These are phyloP conservation scores for Aristolochia californica DNA, from an alignment of 164 flowering plant genomes.

Conservation along the genomic window DNA sequence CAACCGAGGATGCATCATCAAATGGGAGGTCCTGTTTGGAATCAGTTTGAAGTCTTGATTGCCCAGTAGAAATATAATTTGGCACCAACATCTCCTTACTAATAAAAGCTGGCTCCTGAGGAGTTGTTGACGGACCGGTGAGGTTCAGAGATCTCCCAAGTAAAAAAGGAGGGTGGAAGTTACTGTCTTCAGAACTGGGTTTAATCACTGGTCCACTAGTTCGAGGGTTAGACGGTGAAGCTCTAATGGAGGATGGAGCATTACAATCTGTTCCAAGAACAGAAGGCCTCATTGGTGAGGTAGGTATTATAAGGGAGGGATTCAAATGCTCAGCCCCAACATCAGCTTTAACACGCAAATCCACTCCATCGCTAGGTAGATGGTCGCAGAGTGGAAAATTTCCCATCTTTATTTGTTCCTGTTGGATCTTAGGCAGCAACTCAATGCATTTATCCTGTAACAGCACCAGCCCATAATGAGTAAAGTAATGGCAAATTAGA, in stretches of 20 bases:
- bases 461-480: neutral
- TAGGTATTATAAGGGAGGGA: no score
- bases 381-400: constrained; percentile 20
- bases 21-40: constrained; percentile 20
- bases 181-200: constrained; percentile 14
- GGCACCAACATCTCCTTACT: constrained; percentile 2
- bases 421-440: constrained; percentile 71
- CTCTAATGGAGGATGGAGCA: constrained; percentile 11
- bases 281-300: neutral
- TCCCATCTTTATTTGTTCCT: constrained; percentile 48
- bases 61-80: constrained; percentile 16
- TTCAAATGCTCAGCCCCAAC: constrained; percentile 1
- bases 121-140: constrained; percentile 6
- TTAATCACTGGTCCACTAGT: constrained; percentile 10
- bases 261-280: constrained; percentile 12
- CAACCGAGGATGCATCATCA: constrained; percentile 17
- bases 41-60: constrained; percentile 15
- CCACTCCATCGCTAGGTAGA: constrained; percentile 20
- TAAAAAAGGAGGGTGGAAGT: constrained; percentile 21
- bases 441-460: constrained; percentile 63
- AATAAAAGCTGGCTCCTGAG: neutral
- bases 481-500: neutral
- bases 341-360: constrained; percentile 13
- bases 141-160: constrained; percentile 19
- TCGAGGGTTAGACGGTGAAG: constrained; percentile 24